Base-by-base conservation (phyloP, 768 basidiomycete genomes). In the Phallus indusiatus region DNA sequence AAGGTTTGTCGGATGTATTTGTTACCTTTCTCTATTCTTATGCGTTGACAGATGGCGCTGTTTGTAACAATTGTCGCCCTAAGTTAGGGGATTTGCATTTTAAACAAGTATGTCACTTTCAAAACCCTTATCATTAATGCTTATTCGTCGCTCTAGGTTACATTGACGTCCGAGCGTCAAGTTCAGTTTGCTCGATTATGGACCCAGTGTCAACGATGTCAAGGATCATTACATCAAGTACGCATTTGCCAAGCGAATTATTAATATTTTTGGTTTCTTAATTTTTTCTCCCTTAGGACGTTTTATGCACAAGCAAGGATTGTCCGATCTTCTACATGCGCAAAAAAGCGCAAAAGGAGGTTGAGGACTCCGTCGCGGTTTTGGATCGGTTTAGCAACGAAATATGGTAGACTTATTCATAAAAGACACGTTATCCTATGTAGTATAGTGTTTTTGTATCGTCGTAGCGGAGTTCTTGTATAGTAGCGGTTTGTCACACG, bases 301-400 rank as follows among this genome's bases (percentile, higher is more conserved):
- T 98, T 9, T 76, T 99, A 28, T 99, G 95, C 68, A 89, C 91
- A 0, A 94, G 90, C 68, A 94, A 90, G 68, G 96, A 99, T 72
- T 99, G 96, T 65, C 96, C 96, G 0, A 98, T 98, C 61, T 99
- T 94, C 73, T 99, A 99, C 70, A 93, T 96, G 86, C 77, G 96
- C 47, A 97, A 97, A 75, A 97, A 97, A 67, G 86, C 94, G 9
- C 96, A 98, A 72, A 97, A 97, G 70, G 95, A 98, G 67, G 96
- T 95, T 0, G 91, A 91, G 62, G 94, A 97, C 65, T 80, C 89
- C 2, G 83, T 81, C 62, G 68, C 78, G 10, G 78, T 88, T 34
- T 70, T 98, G 51, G 90, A 93, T 63, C 82, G 96, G 16, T 99
- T 98, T 69, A 86, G 91, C 58, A 71, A 70, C 5, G 88, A 91